phyloP scores from a whole-genome alignment of 75 land plant genomes.

The Selaginella tamariscina region DNA sequence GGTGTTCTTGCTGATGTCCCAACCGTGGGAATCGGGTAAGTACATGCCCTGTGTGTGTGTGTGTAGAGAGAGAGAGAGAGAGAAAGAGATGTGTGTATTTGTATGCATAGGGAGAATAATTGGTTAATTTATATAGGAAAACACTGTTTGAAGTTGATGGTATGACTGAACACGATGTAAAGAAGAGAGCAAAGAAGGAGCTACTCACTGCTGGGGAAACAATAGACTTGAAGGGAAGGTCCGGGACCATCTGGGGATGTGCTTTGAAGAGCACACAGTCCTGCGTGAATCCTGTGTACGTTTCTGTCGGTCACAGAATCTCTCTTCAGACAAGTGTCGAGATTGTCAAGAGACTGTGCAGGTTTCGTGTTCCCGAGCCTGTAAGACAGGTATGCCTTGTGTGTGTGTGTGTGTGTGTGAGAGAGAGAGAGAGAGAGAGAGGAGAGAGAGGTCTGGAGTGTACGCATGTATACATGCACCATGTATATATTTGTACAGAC shows the following conservation, averaged over 20 bases:
- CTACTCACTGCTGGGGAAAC: slow-evolving; percentile 23
- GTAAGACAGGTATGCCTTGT: slow-evolving; percentile 78
- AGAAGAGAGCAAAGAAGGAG: slow-evolving; percentile 26
- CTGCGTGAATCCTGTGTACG: slow-evolving; percentile 56
- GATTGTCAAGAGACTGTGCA: slow-evolving; percentile 45
- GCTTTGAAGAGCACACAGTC: slow-evolving; percentile 41
- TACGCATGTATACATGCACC: no score
- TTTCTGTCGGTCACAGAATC: slow-evolving; percentile 73
- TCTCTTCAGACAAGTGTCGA: slow-evolving; percentile 60
- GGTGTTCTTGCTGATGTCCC: slow-evolving; percentile 79
- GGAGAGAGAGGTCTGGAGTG: no score
- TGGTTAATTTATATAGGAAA: no score
- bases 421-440: no score
- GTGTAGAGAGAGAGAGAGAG: no score
- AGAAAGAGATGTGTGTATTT: no score
- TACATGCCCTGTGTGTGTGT: no score
- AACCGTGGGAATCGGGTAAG: slow-evolving; percentile 80
- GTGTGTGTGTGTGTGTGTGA: no score
- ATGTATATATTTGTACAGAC: no score
- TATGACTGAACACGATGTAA: slow-evolving; percentile 38
- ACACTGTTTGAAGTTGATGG: slow-evolving; percentile 45
- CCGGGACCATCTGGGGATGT: slow-evolving; percentile 58
- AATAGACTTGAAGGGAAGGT: slow-evolving; percentile 36
- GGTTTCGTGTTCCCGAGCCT: slow-evolving; percentile 79
- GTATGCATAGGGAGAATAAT: no score